Base-by-base conservation (phyloP, 2,329 filamentous ascomycete genomes). In the Amauroascus verrucosus region DNA sequence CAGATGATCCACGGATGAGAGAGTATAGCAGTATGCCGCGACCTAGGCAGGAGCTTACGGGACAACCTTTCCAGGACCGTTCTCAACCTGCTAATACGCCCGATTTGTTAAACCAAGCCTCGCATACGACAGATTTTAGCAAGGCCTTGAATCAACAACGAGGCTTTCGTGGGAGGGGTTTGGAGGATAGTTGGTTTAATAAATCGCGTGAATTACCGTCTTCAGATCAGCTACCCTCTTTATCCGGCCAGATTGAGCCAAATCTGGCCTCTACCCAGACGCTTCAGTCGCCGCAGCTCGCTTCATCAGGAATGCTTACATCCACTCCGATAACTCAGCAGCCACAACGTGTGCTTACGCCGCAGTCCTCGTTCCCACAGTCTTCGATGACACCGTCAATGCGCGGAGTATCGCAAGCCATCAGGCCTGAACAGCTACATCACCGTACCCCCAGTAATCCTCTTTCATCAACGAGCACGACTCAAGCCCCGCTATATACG, bases 121-220 rank as follows among this genome's bases (percentile, higher is more conserved):
- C 88, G 48, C 88, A 95, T 58, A 85, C 91, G 16, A 88, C 88
- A 54, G 91, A 97, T 61, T 95, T 85, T 72, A 97, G 91, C 72
- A 88, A 93, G 62, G 79, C 80, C 45, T 76, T 97, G 49, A 88
- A 86, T 63, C 80, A 86, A 61, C 85, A 90, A 67, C 84, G 91
- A 55, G 82, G 82, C 37, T 84, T 86, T 70, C 85, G 93, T 55
- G 80, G 77, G 55, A 84, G 90, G 55, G 94, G 88, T 60, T 76
- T 95, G 59, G 83, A 91, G 52, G 83, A 82, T 53, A 79, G 89
- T 59, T 97, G 90, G 86, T 81, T 85, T 59, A 80, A 86, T 59
- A 80, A 86, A 57, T 84, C 86, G 9, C 89, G 94, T 59, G 88
- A 96, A 65, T 82, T 85, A 55, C 83, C 87, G 2, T 71, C 72